Evolutionary conservation across 331 rosid species (phyloP), one percentile per base, ranked within the genome.

Genomic region (Prunus yedoensis): DNA sequence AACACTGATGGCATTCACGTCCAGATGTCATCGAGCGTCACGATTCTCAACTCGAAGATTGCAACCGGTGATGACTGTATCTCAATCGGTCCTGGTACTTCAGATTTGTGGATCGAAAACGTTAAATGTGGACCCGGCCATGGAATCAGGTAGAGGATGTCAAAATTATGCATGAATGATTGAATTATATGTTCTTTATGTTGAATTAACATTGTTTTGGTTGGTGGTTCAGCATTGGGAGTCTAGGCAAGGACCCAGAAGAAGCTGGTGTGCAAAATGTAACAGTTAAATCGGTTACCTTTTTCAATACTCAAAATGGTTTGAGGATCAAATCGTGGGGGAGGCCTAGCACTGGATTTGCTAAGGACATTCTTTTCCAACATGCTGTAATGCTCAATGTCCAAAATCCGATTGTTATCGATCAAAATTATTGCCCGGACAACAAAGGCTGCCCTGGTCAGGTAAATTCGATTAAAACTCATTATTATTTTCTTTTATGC

Each of bases 81-180:
- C 75, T 88, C 96, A 12, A 80, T 90, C 49, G 96, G 96, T 9
- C 91, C 1, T 0, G 96, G 96, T 25, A 80, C 96, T 45, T 35
- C 86, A n/a, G 65, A 85, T 30, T 66, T 90, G 75, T 90, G 96
- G 96, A 86, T 90, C 3, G 89, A 90, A 59, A 78, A 80, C 52
- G 64, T 88, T 21, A 81, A 80, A 3, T 90, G 95, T 56, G 95
- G 95, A 66, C 95, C 92, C 0, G 92, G 95, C 46, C 95, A 90
- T 50, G 95, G 95, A 49, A 84, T 90, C 49, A 89, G 93, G 92
- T 86, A 76, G 49, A 32, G 38, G 6, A 32, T 32, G 38, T 1
- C 38, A 32, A 32, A 32, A 8, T 32, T 2, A 59, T 59, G 16
- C 23, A 59, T 27, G 17, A 21, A 23, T 32, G 38, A 32, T 4